Percentiles rank a stretch among this genome's conserved stretches.
phyloP scores from a whole-genome alignment of 2,329 filamentous ascomycete genomes.

The Beauveria caledonica region DNA sequence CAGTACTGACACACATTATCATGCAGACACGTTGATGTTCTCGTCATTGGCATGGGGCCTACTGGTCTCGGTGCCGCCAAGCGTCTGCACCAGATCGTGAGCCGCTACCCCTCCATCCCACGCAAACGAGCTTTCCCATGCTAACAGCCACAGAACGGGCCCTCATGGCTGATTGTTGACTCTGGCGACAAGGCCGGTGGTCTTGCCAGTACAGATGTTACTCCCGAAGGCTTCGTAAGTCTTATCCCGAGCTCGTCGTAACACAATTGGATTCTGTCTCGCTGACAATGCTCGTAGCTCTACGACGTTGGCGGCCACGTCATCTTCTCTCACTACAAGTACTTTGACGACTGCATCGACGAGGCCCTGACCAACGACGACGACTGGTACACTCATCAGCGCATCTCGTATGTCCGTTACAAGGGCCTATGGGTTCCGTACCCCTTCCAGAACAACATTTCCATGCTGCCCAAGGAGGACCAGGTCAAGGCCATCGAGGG shows the following conservation, averaged over 20 bases:
- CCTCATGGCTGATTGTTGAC: slow-evolving; percentile 95
- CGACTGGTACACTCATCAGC: slow-evolving; percentile 97
- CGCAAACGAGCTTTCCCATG: slow-evolving; percentile 17
- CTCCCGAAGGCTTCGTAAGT: slow-evolving; percentile 94
- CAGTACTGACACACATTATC: neutral
- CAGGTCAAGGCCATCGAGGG: slow-evolving; percentile 92
- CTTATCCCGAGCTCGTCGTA: slow-evolving; percentile 13
- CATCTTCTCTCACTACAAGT: slow-evolving; percentile 99
- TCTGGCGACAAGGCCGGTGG: slow-evolving; percentile 86
- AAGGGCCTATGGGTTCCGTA: slow-evolving; percentile 96
- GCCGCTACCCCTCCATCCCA: slow-evolving; percentile 25
- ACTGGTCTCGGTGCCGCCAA: slow-evolving; percentile 93
- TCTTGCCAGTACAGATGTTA: slow-evolving; percentile 90
- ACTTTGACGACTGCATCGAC: slow-evolving; percentile 98
- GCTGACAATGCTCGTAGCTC: slow-evolving; percentile 48
- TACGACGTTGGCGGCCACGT: slow-evolving; percentile 98
- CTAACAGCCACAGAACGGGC: slow-evolving; percentile 56
- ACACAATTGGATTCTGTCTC: neutral
- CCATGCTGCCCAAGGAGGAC: slow-evolving; percentile 94
- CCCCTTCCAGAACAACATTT: slow-evolving; percentile 99
- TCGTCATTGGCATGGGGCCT: slow-evolving; percentile 87
- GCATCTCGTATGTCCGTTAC: slow-evolving; percentile 98
- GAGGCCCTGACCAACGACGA: slow-evolving; percentile 89
- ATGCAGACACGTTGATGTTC: slow-evolving; percentile 73
- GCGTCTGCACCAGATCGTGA: slow-evolving; percentile 90